A percentile compares a stretch with the other conserved stretches of the same genome.
Evolutionary conservation across 371 early-diverging fungal species (phyloP).

Genomic region (Fennellomyces sp.): DNA sequence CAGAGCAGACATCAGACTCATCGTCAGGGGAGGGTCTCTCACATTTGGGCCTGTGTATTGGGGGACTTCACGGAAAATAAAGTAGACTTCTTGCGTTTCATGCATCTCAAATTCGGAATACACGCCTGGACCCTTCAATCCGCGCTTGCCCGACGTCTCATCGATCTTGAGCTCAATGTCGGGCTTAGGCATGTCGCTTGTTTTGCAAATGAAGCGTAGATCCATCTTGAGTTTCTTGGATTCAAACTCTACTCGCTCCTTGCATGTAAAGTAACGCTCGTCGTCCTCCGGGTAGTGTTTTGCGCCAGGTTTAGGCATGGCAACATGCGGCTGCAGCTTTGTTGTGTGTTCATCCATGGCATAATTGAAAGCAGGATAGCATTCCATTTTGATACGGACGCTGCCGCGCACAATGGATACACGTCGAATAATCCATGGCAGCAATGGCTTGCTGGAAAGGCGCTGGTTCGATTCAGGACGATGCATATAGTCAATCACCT

Average conservation of each 20-base stretch:
- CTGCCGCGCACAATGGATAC: slow-evolving; percentile 70
- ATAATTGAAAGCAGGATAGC: slow-evolving; percentile 82
- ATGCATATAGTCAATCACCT: slow-evolving; percentile 77
- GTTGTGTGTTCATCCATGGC: slow-evolving; percentile 62
- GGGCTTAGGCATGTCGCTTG: slow-evolving; percentile 52
- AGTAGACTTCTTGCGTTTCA: slow-evolving; percentile 69
- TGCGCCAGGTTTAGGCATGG: not conserved
- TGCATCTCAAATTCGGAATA: slow-evolving; percentile 55
- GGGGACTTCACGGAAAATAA: slow-evolving; percentile 67
- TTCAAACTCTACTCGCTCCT: slow-evolving; percentile 42
- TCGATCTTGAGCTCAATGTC: slow-evolving; percentile 40
- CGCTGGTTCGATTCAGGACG: slow-evolving; percentile 43
- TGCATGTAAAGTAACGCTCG: slow-evolving; percentile 24
- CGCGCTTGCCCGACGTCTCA: slow-evolving; percentile 23
- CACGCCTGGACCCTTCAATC: slow-evolving; percentile 62
- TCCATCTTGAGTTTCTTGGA: slow-evolving; percentile 54
- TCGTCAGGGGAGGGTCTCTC: slow-evolving; percentile 60
- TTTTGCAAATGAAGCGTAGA: slow-evolving; percentile 59
- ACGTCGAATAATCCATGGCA: slow-evolving; percentile 75
- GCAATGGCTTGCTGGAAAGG: slow-evolving; percentile 40
- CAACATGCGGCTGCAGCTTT: slow-evolving; percentile 19
- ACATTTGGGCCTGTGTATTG: slow-evolving; percentile 4
- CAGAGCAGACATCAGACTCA: slow-evolving; percentile 53
- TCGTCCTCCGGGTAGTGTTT: slow-evolving; percentile 28
- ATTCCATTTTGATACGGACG: slow-evolving; percentile 62